phyloP scores from a whole-genome alignment of 108 stramenopile species.

The Conticribra guillardii region DNA sequence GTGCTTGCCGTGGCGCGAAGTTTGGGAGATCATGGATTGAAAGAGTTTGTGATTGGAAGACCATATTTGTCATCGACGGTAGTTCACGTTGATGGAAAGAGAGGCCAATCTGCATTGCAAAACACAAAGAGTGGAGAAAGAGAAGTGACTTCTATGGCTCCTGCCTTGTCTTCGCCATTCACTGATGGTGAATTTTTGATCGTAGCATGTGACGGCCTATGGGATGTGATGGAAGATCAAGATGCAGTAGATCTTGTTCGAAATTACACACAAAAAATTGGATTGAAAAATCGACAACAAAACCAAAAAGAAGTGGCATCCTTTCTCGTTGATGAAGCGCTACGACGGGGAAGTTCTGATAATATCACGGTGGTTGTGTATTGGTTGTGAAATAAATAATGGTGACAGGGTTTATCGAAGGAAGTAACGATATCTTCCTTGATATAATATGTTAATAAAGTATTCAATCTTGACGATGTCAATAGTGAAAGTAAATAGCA shows the following conservation, averaged over 20 bases:
- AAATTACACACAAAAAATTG: neutral
- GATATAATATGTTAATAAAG: no score
- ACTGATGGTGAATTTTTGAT: constrained; percentile 71
- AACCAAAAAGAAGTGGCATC: constrained; percentile 51
- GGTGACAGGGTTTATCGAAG: neutral
- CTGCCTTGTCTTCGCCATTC: constrained; percentile 4
- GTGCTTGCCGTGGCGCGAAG: constrained; percentile 86
- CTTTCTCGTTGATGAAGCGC: constrained; percentile 68
- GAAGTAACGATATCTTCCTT: no score
- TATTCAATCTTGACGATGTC: no score
- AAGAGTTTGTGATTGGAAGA: constrained; percentile 85
- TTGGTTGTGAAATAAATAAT: constrained; percentile 56
- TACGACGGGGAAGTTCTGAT: constrained; percentile 76
- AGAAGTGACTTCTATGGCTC: no score
- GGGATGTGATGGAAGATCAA: constrained; percentile 90
- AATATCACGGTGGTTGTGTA: constrained; percentile 86
- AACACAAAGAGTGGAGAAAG: neutral
- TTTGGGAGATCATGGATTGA: constrained; percentile 91
- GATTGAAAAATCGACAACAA: constrained; percentile 14
- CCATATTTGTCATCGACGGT: constrained; percentile 56
- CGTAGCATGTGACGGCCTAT: constrained; percentile 91
- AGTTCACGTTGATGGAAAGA: constrained; percentile 23
- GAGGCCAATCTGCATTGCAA: neutral
- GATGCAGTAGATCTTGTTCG: constrained; percentile 82
- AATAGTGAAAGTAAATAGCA: no score